Conservation (phyloP, 2,329 filamentous ascomycete genomes). For the Coleophoma crateriformis region DNA sequence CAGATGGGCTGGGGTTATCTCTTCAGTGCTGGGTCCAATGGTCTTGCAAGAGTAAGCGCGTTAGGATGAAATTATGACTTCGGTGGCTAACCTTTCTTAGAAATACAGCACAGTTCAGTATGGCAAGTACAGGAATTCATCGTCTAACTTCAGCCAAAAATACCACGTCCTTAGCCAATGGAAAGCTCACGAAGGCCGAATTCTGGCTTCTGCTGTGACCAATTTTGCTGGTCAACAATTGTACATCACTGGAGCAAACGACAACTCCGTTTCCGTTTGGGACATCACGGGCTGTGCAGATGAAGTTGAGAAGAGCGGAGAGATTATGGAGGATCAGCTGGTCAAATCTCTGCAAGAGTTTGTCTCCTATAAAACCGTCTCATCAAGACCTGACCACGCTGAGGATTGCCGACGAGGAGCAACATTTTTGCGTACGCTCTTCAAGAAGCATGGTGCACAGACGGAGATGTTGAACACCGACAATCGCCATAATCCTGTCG, state of each 20-base stretch:
- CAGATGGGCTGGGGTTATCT: constrained; percentile 80
- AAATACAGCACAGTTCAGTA: constrained; percentile 65
- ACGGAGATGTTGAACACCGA: constrained; percentile 86
- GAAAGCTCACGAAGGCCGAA: constrained; percentile 80
- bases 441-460: constrained; percentile 84
- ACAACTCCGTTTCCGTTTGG: constrained; percentile 87
- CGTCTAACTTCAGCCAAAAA: constrained; percentile 62
- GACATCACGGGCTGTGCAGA: constrained; percentile 48
- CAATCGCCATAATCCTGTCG: constrained; percentile 78
- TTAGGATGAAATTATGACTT: background rate
- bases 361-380: constrained; percentile 87
- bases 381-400: constrained; percentile 76
- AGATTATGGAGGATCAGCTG: constrained; percentile 45
- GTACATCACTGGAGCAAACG: constrained; percentile 93
- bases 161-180: constrained; percentile 76
- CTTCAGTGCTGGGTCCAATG: constrained; percentile 84
- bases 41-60: constrained; percentile 69
- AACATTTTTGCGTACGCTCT: constrained; percentile 82
- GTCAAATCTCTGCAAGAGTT: constrained; percentile 77
- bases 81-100: constrained; percentile 28
- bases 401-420: constrained; percentile 92
- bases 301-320: constrained; percentile 9
- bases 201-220: constrained; percentile 77
- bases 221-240: constrained; percentile 67
- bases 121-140: constrained; percentile 43